Percentiles rank a stretch among this genome's conserved stretches.
Evolutionary conservation across 495 filamentous ascomycete species (phyloP).

Genomic region (Neurospora sp.): DNA sequence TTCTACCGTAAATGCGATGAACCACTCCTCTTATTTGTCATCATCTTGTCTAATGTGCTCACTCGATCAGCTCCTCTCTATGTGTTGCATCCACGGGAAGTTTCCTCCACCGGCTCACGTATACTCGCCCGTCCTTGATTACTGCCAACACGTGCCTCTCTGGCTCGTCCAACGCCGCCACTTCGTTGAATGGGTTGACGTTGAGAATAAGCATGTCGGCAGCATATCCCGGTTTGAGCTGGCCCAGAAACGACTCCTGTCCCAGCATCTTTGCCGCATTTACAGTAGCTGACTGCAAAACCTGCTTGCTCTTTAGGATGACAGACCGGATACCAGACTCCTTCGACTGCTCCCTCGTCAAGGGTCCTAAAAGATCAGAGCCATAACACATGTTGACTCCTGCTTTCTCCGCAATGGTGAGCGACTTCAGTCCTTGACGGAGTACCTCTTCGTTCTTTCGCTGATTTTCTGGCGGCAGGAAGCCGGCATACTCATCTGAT

Average conservation of each 20-base stretch:
- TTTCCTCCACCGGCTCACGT: background rate
- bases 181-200: background rate
- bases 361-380: conserved; percentile 41
- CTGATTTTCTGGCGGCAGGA: conserved; percentile 30
- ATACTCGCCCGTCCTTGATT: background rate
- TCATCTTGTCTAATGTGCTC: background rate
- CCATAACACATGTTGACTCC: conserved; percentile 47
- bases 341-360: conserved; percentile 36
- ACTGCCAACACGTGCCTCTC: background rate
- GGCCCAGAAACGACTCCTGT: conserved; percentile 32
- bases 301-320: conserved; percentile 30
- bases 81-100: background rate
- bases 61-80: background rate
- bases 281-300: conserved; percentile 43
- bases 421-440: conserved; percentile 30
- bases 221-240: conserved; percentile 16
- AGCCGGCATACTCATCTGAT: conserved; percentile 29
- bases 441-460: conserved; percentile 40
- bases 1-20: background rate
- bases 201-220: background rate
- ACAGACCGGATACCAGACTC: conserved; percentile 40
- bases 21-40: background rate
- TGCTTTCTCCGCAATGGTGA: conserved; percentile 36
- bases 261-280: conserved; percentile 40
- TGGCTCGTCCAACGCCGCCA: background rate